Conservation (phyloP, 352 stramenopile genomes). For the Phytophthora cactorum region DNA sequence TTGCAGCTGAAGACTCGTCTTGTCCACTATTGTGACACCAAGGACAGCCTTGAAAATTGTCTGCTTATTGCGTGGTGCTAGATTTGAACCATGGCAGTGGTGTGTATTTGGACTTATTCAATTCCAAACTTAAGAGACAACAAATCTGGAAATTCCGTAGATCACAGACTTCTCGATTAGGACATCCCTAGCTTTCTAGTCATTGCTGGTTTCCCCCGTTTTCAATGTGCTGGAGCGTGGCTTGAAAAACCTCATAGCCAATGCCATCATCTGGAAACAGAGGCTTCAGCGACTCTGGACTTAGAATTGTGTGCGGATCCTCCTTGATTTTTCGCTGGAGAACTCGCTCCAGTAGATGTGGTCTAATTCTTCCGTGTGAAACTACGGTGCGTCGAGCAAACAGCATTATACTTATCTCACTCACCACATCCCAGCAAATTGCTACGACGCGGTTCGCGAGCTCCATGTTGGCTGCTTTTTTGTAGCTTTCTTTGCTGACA, state of each 20-base stretch:
- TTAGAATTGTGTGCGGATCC: constrained; percentile 6
- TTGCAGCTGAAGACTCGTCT: constrained; percentile 67
- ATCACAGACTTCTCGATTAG: too few relatives aligned
- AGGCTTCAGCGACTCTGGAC: constrained; percentile 13
- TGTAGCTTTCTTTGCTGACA: constrained; percentile 46
- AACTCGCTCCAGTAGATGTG: constrained; percentile 18
- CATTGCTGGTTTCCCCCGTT: not conserved
- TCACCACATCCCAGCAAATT: constrained; percentile 32
- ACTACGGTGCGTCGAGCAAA: constrained; percentile 6
- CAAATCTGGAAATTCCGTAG: too few relatives aligned
- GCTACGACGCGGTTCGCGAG: constrained; percentile 26
- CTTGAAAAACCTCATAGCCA: constrained; percentile 4
- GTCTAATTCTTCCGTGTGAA: constrained; percentile 26
- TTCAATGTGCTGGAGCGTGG: constrained; percentile 27
- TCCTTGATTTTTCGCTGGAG: constrained; percentile 13
- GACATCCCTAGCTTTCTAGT: too few relatives aligned
- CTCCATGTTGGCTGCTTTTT: constrained; percentile 23
- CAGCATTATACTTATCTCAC: constrained; percentile 4
- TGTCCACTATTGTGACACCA: constrained; percentile 79
- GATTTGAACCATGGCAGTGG: not conserved
- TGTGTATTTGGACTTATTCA: too few relatives aligned
- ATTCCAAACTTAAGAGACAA: too few relatives aligned
- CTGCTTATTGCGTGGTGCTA: constrained; percentile 72
- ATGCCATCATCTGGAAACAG: constrained; percentile 25
- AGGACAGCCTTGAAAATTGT: constrained; percentile 85